Percentiles rank a stretch among this genome's conserved stretches.
These are phyloP conservation scores for Grifola frondosa DNA, from an alignment of 1,284 basidiomycete genomes.

Conservation along the genomic window DNA sequence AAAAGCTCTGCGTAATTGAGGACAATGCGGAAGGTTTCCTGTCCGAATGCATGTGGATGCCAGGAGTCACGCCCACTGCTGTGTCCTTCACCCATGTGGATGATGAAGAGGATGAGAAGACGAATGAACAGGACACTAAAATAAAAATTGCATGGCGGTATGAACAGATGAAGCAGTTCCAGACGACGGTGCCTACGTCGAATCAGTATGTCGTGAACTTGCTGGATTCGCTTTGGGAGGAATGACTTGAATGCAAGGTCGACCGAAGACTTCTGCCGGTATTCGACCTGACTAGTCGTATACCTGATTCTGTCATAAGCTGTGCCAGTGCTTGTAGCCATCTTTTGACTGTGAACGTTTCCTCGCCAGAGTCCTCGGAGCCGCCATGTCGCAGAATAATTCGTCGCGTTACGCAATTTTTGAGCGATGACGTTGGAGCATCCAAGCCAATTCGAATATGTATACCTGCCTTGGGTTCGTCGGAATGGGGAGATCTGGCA, in stretches of 20 bases:
- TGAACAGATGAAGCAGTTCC: slow-evolving; percentile 87
- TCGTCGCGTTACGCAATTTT: slow-evolving; percentile 15
- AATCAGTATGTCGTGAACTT: slow-evolving; percentile 49
- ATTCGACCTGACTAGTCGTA: slow-evolving; percentile 69
- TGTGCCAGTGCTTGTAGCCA: slow-evolving; percentile 39
- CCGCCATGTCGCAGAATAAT: slow-evolving; percentile 17
- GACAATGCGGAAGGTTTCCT: slow-evolving; percentile 55
- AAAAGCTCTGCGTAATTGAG: slow-evolving; percentile 71
- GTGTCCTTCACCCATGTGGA: slow-evolving; percentile 22
- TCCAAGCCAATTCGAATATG: slow-evolving; percentile 57
- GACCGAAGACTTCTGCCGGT: slow-evolving; percentile 62
- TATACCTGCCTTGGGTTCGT: slow-evolving; percentile 69
- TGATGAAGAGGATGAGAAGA: slow-evolving; percentile 34
- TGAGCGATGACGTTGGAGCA: slow-evolving; percentile 14
- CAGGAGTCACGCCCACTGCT: slow-evolving; percentile 30
- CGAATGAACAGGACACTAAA: slow-evolving; percentile 44
- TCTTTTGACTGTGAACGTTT: slow-evolving; percentile 36
- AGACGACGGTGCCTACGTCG: slow-evolving; percentile 71
- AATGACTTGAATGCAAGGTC: slow-evolving; percentile 38
- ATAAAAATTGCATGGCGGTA: slow-evolving; percentile 97
- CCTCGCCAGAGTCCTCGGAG: slow-evolving; percentile 4
- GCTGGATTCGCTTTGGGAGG: slow-evolving; percentile 9
- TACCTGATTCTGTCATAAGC: slow-evolving; percentile 52
- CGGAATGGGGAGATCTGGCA: slow-evolving; percentile 66
- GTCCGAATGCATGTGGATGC: slow-evolving; percentile 78